Evolutionary conservation across 768 basidiomycete species (phyloP), one percentile per base, ranked within the genome.

Genomic region (Rhodosporidiobolus sp.): DNA sequence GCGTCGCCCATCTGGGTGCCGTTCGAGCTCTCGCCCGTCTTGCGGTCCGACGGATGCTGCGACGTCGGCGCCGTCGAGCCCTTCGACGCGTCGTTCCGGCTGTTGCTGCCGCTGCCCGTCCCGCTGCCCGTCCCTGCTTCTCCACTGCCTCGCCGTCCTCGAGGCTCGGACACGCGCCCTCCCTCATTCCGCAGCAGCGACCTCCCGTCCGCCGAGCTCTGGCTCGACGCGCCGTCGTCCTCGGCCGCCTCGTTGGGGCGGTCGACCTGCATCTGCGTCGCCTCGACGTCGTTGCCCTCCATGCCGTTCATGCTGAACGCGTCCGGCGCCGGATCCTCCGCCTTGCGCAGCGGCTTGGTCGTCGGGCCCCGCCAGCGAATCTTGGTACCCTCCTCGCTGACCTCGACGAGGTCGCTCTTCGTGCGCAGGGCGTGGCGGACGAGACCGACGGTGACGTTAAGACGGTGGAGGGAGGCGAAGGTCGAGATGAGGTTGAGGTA

Each of bases 401-500:
- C 54, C 48, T 73, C 72, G 55, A 73, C 17, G 19, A 69, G 59
- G 7, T 61, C 38, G 43, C 67, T 69, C 54, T 38, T 55, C 22
- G 65, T 61, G 4, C 72, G 63, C 6, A 73, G 32, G 7, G 72
- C 67, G 45, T 73, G 67, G 3, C 72, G 63, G 4, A 73, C 56
- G 4, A 54, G 53, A 1, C 35, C 60, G 43, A 73, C 35, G 49
- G 58, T 66, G 48, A 65, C 61, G 55, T 63, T 66, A 28, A 73
- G 64, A 12, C 72, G 72, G 43, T 69, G 67, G 17, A 69, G 58
- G 0, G 63, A 63, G 49, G 72, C 72, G 24, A 73, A 52, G 26
- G 67, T 69, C 32, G 67, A 28, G 7, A 73, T 38, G 53, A 73
- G 59, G 64, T 73, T 73, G 59, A 73, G 64, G 60, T 69, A 73